Conservation (phyloP, 1,284 basidiomycete species). For the Filobasidium uniguttulatum region DNA sequence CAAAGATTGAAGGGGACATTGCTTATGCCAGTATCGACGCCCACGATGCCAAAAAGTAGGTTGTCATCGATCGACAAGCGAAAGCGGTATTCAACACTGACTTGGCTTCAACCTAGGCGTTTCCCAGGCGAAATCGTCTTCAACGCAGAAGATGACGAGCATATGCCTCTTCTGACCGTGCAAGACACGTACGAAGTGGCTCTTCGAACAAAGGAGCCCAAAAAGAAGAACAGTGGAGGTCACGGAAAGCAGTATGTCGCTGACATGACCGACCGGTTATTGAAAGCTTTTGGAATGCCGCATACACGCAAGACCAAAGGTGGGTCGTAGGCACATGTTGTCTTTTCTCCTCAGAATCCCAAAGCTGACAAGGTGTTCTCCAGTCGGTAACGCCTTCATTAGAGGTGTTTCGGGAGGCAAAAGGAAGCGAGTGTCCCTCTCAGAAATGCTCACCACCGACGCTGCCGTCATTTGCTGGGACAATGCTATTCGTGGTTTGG, state of each 20-base stretch:
- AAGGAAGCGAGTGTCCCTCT: slow-evolving; percentile 53
- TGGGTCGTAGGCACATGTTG: slow-evolving; percentile 40
- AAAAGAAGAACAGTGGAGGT: too few species aligned
- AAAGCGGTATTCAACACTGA: too few species aligned
- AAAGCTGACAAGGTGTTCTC: slow-evolving; percentile 62
- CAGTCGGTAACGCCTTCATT: slow-evolving; percentile 62
- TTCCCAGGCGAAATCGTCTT: slow-evolving; percentile 12
- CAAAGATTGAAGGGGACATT: slow-evolving; percentile 37
- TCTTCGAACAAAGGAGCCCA: too few species aligned
- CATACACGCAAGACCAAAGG: slow-evolving; percentile 18
- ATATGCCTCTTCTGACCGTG: neutral
- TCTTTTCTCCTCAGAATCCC: slow-evolving; percentile 53
- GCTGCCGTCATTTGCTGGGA: slow-evolving; percentile 56
- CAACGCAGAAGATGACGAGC: slow-evolving; percentile 11
- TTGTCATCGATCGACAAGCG: too few species aligned
- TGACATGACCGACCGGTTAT: slow-evolving; percentile 30
- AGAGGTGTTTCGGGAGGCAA: slow-evolving; percentile 66
- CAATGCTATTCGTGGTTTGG: slow-evolving; percentile 47
- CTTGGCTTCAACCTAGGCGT: too few species aligned
- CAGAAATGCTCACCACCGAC: slow-evolving; percentile 51
- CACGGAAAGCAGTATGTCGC: too few species aligned
- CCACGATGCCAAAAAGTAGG: slow-evolving; percentile 16
- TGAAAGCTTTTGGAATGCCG: slow-evolving; percentile 32
- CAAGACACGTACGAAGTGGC: neutral
- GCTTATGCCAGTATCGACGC: slow-evolving; percentile 31